Percentiles rank a stretch among this genome's conserved stretches.
phyloP scores from a whole-genome alignment of 78 protist species.

The Tieghemostelium lacteum region DNA sequence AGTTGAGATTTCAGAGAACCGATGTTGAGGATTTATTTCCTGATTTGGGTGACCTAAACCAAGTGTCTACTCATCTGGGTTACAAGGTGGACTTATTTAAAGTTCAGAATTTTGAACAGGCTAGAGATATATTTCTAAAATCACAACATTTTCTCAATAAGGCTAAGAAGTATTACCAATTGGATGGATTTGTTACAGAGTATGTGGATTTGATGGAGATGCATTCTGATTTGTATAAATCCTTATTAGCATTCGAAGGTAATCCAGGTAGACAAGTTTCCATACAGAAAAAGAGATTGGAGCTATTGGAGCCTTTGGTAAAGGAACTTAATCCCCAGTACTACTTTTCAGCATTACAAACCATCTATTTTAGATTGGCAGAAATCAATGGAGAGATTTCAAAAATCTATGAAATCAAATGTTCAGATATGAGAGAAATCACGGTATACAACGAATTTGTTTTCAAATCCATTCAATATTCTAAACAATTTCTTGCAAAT shows the following conservation, averaged over 20 bases:
- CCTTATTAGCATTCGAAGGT: conserved; percentile 16
- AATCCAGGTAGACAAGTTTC: conserved; percentile 4
- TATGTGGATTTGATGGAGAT: background rate
- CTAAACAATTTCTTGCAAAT: background rate
- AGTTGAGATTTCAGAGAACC: too few relatives aligned
- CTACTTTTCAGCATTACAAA: background rate
- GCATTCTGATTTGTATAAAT: conserved; percentile 10
- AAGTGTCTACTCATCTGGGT: too few relatives aligned
- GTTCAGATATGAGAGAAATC: conserved; percentile 14
- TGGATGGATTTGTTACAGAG: conserved; percentile 34
- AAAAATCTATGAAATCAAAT: conserved; percentile 14
- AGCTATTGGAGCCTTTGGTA: conserved; percentile 11
- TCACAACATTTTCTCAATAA: conserved; percentile 22
- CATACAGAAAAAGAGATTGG: conserved; percentile 14
- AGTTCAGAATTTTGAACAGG: background rate
- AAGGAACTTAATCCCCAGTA: conserved; percentile 32
- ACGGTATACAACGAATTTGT: background rate
- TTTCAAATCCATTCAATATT: conserved; percentile 23
- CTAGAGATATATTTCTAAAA: conserved; percentile 31
- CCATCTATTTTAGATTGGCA: conserved; percentile 14
- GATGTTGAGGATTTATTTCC: too few relatives aligned
- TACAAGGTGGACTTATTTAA: background rate
- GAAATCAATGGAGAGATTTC: conserved; percentile 15
- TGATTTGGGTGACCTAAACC: too few relatives aligned
- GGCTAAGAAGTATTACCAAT: conserved; percentile 23